Evolutionary conservation across 495 filamentous ascomycete genomes (phyloP).

Genomic region (Aspergillus ellipticus): DNA sequence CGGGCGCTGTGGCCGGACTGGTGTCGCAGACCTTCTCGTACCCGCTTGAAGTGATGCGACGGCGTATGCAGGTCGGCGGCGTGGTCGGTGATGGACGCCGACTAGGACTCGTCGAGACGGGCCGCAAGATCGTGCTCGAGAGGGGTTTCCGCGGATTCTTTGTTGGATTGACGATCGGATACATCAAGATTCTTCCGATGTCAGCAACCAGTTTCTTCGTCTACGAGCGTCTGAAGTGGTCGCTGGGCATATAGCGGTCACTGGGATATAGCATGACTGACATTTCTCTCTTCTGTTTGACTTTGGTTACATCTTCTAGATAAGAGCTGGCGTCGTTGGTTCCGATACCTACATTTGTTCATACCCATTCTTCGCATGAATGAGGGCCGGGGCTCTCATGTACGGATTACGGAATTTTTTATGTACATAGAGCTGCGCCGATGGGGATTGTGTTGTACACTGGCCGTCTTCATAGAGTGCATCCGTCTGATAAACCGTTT

Average conservation of each 20-base stretch:
- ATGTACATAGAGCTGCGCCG: constrained; percentile 5
- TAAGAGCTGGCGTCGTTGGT: neutral
- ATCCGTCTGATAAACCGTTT: neutral
- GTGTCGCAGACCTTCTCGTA: constrained; percentile 90
- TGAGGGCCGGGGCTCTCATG: neutral
- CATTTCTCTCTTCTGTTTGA: constrained; percentile 5
- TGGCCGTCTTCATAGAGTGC: neutral
- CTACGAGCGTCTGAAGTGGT: constrained; percentile 79
- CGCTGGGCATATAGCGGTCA: constrained; percentile 55
- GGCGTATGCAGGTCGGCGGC: constrained; percentile 94
- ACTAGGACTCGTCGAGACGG: constrained; percentile 75
- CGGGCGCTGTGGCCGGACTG: constrained; percentile 80
- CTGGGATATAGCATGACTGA: too few relatives aligned
- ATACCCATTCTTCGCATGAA: constrained; percentile 21
- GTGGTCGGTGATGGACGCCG: constrained; percentile 85
- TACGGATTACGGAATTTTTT: constrained; percentile 14
- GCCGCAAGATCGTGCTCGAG: constrained; percentile 66
- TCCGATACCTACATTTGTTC: constrained; percentile 3
- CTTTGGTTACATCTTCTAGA: neutral
- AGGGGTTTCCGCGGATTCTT: constrained; percentile 80
- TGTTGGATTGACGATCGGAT: constrained; percentile 90
- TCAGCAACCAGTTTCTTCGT: constrained; percentile 70
- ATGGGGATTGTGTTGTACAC: neutral
- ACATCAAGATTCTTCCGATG: constrained; percentile 92
- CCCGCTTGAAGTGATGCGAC: constrained; percentile 84